These are phyloP conservation scores for Paspalum notatum DNA, from an alignment of 176 grass and related monocot species.

Conservation along the genomic window DNA sequence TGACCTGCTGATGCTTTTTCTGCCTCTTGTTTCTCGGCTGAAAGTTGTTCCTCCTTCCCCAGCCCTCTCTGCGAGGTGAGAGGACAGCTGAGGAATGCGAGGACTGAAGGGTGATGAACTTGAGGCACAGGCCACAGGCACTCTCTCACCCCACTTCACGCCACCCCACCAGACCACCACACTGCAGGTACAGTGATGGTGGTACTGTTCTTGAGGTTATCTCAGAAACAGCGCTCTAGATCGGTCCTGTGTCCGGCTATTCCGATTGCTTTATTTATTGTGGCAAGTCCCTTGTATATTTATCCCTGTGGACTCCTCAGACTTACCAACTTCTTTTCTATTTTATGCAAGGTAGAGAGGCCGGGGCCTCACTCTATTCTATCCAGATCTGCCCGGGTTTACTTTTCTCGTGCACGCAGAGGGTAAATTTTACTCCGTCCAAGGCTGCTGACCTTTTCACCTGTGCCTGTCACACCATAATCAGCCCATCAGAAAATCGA, in stretches of 20 bases:
- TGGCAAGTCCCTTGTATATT: slow-evolving; percentile 21
- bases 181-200: slow-evolving; percentile 23
- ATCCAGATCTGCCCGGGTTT: slow-evolving; percentile 40
- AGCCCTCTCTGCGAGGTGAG: slow-evolving; percentile 31
- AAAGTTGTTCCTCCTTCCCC: neutral
- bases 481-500: slow-evolving; percentile 24
- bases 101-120: slow-evolving; percentile 38
- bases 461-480: slow-evolving; percentile 26
- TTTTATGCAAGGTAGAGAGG: slow-evolving; percentile 45
- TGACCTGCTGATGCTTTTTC: slow-evolving; percentile 30
- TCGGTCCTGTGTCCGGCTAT: slow-evolving; percentile 46
- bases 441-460: slow-evolving; percentile 45
- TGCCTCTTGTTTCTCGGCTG: slow-evolving; percentile 9
- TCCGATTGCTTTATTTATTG: slow-evolving; percentile 56
- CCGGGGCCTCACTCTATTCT: slow-evolving; percentile 38
- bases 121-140: slow-evolving; percentile 1
- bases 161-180: neutral
- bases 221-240: slow-evolving; percentile 30
- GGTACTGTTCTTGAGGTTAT: slow-evolving; percentile 31
- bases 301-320: slow-evolving; percentile 33
- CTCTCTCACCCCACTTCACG: neutral
- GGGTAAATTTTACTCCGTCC: slow-evolving; percentile 22
- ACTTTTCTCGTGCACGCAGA: neutral
- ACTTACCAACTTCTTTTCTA: slow-evolving; percentile 44
- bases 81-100: slow-evolving; percentile 29